Evolutionary conservation across 2,329 filamentous ascomycete species (phyloP), one percentile per base, ranked within the genome.

Genomic region (Aspergillus sp.): DNA sequence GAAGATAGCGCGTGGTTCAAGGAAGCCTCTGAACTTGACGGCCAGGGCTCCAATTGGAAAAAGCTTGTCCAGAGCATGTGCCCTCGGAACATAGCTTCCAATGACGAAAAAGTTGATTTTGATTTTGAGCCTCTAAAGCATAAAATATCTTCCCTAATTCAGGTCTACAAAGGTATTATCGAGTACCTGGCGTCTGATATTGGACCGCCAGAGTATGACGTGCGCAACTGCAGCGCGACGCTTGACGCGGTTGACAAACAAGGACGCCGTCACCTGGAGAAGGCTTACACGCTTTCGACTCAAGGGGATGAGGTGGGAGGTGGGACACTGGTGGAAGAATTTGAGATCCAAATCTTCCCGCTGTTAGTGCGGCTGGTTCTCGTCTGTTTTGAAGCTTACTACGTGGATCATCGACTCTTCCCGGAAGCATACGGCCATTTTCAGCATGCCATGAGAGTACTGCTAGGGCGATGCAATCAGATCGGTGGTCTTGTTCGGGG

Each of bases 21-120:
- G 51, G 54, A 65, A 36, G 70, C 68, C 1, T 61, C 60, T 9
- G 30, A 64, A 17, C 38, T 69, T 5, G 63, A 66, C 21, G 57
- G 56, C 1, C 70, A 72, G 50, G 48, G 57, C 43, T 57, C 62
- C 1, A 63, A 64, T 19, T 75, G 72, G 73, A 52, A 63, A 4
- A 49, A 10, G 4, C 25, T 71, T 25, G 52, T 64, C 23, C 21
- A 47, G 5, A 56, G 51, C 15, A 61, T 63, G 12, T 58, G 39
- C 21, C 25, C 23, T 9, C 54, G 49, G 55, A 53, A 25, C 15
- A 49, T 41, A 19, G 30, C 28, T 25, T 54, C 41, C 4, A 32
- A 45, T 25, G 28, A 45, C 12, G 21, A 32, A 8, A 15, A 23
- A 1, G 21, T 51, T 5, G 17, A 57, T 7, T 63, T 66, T 6